Percentiles rank a stretch among this genome's conserved stretches.
phyloP scores from a whole-genome alignment of 2,329 filamentous ascomycete genomes.

The Verticillium longisporum region DNA sequence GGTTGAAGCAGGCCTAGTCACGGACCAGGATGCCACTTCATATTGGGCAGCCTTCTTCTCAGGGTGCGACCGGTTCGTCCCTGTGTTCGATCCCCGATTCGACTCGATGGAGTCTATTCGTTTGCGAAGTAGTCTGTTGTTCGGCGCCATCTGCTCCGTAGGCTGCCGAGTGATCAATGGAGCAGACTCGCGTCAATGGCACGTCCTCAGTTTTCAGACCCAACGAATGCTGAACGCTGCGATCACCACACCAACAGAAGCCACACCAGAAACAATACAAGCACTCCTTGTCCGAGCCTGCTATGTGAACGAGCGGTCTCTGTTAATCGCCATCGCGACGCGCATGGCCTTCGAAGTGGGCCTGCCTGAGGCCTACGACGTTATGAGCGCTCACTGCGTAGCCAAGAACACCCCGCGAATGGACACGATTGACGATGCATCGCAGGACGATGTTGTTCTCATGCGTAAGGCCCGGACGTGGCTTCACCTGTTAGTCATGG shows the following conservation, averaged over 20 bases:
- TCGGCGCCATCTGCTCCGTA: conserved; percentile 44
- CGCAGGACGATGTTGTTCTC: conserved; percentile 14
- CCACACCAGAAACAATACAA: conserved; percentile 41
- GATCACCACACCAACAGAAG: conserved; percentile 14
- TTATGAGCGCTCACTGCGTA: conserved; percentile 19
- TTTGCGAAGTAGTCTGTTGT: conserved; percentile 39
- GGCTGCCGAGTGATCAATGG: conserved; percentile 38
- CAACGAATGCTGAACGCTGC: conserved; percentile 35
- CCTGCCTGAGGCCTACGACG: conserved; percentile 34
- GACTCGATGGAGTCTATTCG: conserved; percentile 39
- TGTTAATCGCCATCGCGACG: conserved; percentile 41
- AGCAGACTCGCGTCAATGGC: conserved; percentile 28
- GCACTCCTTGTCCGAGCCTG: conserved; percentile 43
- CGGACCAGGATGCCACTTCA: conserved; percentile 12
- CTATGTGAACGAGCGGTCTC: conserved; percentile 43
- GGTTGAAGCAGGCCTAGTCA: conserved; percentile 14
- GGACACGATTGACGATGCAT: conserved; percentile 15
- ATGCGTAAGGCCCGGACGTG: conserved; percentile 39
- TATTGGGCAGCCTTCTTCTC: conserved; percentile 19
- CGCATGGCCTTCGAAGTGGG: conserved; percentile 42
- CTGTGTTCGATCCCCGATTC: conserved; percentile 17
- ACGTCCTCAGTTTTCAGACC: conserved; percentile 34
- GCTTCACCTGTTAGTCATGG: conserved; percentile 45
- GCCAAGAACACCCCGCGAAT: background rate
- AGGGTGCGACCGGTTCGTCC: conserved; percentile 19